Percentiles rank a stretch among this genome's conserved stretches.
Conservation (phyloP, 768 basidiomycete genomes). For the Macrocybe gigantea region DNA sequence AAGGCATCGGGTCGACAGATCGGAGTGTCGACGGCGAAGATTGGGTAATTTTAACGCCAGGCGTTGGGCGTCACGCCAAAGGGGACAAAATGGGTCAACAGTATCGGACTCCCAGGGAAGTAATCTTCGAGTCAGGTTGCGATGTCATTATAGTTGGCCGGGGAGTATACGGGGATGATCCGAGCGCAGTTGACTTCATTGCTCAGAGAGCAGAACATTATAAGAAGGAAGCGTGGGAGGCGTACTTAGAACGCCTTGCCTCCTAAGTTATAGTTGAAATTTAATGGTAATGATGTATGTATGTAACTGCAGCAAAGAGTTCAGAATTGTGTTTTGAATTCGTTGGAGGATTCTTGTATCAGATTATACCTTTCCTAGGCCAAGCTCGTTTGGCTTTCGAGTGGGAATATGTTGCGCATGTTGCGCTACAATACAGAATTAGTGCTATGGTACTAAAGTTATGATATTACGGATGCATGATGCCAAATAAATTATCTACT, state of each 20-base stretch:
- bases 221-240: constrained; percentile 81
- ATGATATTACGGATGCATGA: too few relatives aligned
- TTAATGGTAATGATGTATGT: constrained; percentile 2
- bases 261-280: constrained; percentile 6
- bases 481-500: too few relatives aligned
- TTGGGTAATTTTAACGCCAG: constrained; percentile 88
- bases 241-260: constrained; percentile 62
- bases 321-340: too few relatives aligned
- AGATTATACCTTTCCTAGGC: too few relatives aligned
- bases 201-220: constrained; percentile 78
- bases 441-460: too few relatives aligned
- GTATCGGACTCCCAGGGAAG: constrained; percentile 85
- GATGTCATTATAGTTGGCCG: constrained; percentile 98
- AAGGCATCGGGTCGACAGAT: constrained; percentile 44
- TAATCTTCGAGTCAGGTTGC: constrained; percentile 74
- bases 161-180: constrained; percentile 77
- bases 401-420: too few relatives aligned
- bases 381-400: too few relatives aligned
- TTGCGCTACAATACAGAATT: too few relatives aligned
- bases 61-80: constrained; percentile 75
- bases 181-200: constrained; percentile 37
- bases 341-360: too few relatives aligned
- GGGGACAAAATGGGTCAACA: constrained; percentile 93
- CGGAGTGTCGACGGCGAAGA: constrained; percentile 50
- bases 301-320: background rate